Evolutionary conservation across 768 basidiomycete species (phyloP), one percentile per base, ranked within the genome.

Genomic region (Neoboletus brunneissimus): DNA sequence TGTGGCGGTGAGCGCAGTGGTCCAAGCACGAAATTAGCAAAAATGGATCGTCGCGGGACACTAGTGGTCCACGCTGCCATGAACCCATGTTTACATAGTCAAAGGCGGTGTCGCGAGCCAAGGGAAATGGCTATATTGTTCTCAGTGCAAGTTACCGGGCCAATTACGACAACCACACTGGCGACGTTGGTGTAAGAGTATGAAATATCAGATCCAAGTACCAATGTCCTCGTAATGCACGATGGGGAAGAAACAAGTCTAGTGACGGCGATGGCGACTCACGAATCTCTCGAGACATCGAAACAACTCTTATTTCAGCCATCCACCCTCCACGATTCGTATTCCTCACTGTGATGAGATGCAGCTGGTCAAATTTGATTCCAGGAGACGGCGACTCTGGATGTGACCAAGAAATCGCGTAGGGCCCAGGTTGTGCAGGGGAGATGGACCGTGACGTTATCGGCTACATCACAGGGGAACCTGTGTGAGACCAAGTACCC

Each of bases 281-380:
- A 56, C 58, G 5, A 7, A 20, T 50, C 40, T 38, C 38, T 64
- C 64, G 64, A 41, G 47, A 35, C 44, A 49, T 43, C 29, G 27
- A 51, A 40, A 70, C 59, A 23, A 64, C 68, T 47, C 58, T 57
- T 41, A 69, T 58, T 49, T 69, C 67, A 11, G 68, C 64, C 54
- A 59, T 53, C 67, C 67, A 68, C 45, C 70, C 68, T 34, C 65
- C 68, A 16, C 48, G 42, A 47, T 68, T 67, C 32, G 66, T 70
- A 42, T 65, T 65, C 53, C 67, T 63, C 23, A 69, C 61, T 20
- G 60, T 56, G 46, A 70, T 58, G 13, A 69, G 59, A 11, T 62
- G 66, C 29, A 69, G 46, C 12, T 69, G 63, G 12, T 67, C 56
- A 22, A 61, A 68, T 18, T 41, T 57, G 54, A 70, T 66, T 31